phyloP scores from a whole-genome alignment of 2,329 filamentous ascomycete genomes.

The Alternaria angustiovoidea region DNA sequence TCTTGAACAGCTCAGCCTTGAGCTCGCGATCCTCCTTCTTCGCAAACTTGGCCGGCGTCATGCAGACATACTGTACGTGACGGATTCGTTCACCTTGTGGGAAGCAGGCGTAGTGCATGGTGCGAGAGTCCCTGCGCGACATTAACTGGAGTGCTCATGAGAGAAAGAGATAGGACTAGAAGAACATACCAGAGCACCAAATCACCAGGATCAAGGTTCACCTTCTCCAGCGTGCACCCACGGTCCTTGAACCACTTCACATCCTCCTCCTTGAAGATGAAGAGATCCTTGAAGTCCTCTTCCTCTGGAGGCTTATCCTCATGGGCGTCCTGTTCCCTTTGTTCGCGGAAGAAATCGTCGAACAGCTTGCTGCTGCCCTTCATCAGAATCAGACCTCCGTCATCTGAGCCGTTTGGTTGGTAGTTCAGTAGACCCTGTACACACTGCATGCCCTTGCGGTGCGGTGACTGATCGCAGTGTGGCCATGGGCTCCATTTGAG shows the following conservation, averaged over 20 bases:
- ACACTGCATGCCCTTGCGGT: slow-evolving; percentile 52
- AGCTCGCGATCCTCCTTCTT: slow-evolving; percentile 26
- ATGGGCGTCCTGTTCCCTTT: slow-evolving; percentile 19
- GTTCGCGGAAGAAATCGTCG: slow-evolving; percentile 54
- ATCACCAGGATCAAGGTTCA: slow-evolving; percentile 54
- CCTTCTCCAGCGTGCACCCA: slow-evolving; percentile 53
- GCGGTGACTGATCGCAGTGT: slow-evolving; percentile 44
- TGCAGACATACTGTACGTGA: slow-evolving; percentile 22
- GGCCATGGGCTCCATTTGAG: too few species aligned
- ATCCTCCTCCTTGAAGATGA: slow-evolving; percentile 54
- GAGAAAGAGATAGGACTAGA: too few species aligned
- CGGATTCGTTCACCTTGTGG: too few species aligned
- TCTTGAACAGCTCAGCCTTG: slow-evolving; percentile 28
- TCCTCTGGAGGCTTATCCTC: slow-evolving; percentile 25
- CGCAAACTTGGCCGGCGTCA: slow-evolving; percentile 25
- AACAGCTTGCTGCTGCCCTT: slow-evolving; percentile 54
- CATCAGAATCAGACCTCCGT: slow-evolving; percentile 59
- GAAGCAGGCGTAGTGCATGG: too few species aligned
- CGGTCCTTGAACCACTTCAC: slow-evolving; percentile 54
- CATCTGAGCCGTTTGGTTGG: slow-evolving; percentile 55
- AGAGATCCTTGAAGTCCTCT: slow-evolving; percentile 51
- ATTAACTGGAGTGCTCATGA: too few species aligned
- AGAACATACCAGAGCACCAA: not conserved
- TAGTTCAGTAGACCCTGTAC: slow-evolving; percentile 58
- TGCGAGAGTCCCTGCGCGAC: too few species aligned